These are phyloP conservation scores for Colletotrichum paranaense DNA, from an alignment of 2,329 filamentous ascomycete genomes.

Conservation along the genomic window DNA sequence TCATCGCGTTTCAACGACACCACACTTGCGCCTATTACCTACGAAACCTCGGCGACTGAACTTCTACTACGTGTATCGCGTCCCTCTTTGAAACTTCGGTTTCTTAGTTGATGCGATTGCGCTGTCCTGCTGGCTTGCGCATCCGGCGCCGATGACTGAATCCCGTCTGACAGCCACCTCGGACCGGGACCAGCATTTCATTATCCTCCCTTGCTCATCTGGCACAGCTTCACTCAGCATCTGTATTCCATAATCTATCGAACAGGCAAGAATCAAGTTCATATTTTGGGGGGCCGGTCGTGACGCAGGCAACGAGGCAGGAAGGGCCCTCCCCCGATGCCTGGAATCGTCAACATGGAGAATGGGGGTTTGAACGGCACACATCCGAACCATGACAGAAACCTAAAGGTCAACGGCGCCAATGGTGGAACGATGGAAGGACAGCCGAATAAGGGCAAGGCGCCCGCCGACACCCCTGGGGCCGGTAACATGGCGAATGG, in stretches of 20 bases:
- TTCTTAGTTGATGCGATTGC: constrained; percentile 30
- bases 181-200: constrained; percentile 24
- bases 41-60: neutral
- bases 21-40: constrained; percentile 1
- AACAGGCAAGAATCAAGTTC: neutral
- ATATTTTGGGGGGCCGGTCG: constrained; percentile 29
- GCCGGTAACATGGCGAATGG: constrained; percentile 40
- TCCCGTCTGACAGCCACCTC: constrained; percentile 18
- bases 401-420: constrained; percentile 54
- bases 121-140: constrained; percentile 28
- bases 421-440: constrained; percentile 49
- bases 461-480: constrained; percentile 36
- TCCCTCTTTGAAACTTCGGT: neutral
- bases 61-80: neutral
- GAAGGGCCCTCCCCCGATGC: constrained; percentile 52
- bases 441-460: constrained; percentile 48
- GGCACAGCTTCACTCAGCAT: neutral
- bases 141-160: constrained; percentile 36
- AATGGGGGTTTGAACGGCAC: constrained; percentile 64
- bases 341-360: constrained; percentile 66
- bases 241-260: neutral
- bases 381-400: constrained; percentile 67
- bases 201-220: neutral
- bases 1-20: constrained; percentile 24
- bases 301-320: constrained; percentile 33